phyloP scores from a whole-genome alignment of 768 basidiomycete genomes.

The Cystofilobasidium macerans region DNA sequence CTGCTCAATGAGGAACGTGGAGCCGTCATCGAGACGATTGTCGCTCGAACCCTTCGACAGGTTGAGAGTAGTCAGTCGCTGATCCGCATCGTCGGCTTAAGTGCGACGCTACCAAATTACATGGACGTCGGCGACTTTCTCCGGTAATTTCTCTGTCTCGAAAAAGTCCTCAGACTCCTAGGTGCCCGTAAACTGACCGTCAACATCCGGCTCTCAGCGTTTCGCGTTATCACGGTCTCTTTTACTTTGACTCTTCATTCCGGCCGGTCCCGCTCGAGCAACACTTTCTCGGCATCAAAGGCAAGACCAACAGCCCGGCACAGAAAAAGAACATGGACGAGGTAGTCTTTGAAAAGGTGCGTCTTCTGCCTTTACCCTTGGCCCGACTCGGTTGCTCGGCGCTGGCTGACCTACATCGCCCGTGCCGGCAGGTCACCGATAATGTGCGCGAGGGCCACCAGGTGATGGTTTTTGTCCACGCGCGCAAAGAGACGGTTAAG shows the following conservation, averaged over 20 bases:
- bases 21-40: slow-evolving; percentile 95
- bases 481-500: slow-evolving; percentile 95
- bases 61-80: slow-evolving; percentile 94
- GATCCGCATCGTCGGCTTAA: slow-evolving; percentile 89
- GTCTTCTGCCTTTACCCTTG: neutral
- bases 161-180: too few relatives aligned
- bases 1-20: slow-evolving; percentile 94
- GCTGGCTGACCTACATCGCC: too few relatives aligned
- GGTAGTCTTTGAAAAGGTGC: slow-evolving; percentile 68
- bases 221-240: slow-evolving; percentile 43
- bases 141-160: slow-evolving; percentile 46
- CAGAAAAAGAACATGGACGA: slow-evolving; percentile 77
- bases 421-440: slow-evolving; percentile 64
- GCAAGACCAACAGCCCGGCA: slow-evolving; percentile 62
- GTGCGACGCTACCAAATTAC: slow-evolving; percentile 91
- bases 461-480: slow-evolving; percentile 99
- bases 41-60: slow-evolving; percentile 89
- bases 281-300: slow-evolving; percentile 86
- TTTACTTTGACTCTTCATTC: slow-evolving; percentile 97
- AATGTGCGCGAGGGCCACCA: slow-evolving; percentile 87
- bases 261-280: slow-evolving; percentile 92
- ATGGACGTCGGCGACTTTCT: slow-evolving; percentile 91
- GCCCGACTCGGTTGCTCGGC: too few relatives aligned
- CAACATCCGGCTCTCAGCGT: slow-evolving; percentile 6
- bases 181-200: neutral